Conservation (phyloP, 2,329 filamentous ascomycete species). For the Fusarium abutilonis region DNA sequence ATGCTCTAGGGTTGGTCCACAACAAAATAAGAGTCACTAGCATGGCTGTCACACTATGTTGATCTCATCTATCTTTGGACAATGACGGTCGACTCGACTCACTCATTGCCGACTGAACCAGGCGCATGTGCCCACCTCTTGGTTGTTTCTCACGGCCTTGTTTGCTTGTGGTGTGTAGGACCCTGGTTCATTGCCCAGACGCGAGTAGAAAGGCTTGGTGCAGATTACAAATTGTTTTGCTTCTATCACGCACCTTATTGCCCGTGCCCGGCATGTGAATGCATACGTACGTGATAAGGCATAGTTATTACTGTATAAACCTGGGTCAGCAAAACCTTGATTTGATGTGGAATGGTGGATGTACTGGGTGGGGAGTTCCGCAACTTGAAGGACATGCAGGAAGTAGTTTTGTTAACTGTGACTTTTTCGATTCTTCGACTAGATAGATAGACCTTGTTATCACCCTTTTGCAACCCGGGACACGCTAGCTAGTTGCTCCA, state of each 20-base stretch:
- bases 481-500: slow-evolving; percentile 3
- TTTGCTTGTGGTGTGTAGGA: slow-evolving; percentile 31
- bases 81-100: slow-evolving; percentile 15
- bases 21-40: neutral
- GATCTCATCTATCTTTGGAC: slow-evolving; percentile 28
- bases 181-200: slow-evolving; percentile 17
- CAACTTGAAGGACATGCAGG: slow-evolving; percentile 3
- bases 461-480: neutral
- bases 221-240: slow-evolving; percentile 14
- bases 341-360: slow-evolving; percentile 8
- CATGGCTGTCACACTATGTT: slow-evolving; percentile 22
- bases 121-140: slow-evolving; percentile 39
- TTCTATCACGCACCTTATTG: slow-evolving; percentile 4
- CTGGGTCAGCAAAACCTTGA: slow-evolving; percentile 3
- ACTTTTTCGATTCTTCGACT: slow-evolving; percentile 3
- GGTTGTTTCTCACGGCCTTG: slow-evolving; percentile 23
- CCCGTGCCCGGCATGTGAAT: slow-evolving; percentile 7
- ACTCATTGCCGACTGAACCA: slow-evolving; percentile 29
- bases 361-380: slow-evolving; percentile 4
- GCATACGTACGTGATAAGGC: slow-evolving; percentile 28
- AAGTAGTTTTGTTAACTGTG: neutral
- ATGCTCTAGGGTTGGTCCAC: slow-evolving; percentile 14
- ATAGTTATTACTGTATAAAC: slow-evolving; percentile 30
- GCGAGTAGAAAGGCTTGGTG: slow-evolving; percentile 2
- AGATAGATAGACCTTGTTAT: slow-evolving; percentile 13